Conservation (phyloP, 164 flowering plant genomes). For the Vitis riparia region DNA sequence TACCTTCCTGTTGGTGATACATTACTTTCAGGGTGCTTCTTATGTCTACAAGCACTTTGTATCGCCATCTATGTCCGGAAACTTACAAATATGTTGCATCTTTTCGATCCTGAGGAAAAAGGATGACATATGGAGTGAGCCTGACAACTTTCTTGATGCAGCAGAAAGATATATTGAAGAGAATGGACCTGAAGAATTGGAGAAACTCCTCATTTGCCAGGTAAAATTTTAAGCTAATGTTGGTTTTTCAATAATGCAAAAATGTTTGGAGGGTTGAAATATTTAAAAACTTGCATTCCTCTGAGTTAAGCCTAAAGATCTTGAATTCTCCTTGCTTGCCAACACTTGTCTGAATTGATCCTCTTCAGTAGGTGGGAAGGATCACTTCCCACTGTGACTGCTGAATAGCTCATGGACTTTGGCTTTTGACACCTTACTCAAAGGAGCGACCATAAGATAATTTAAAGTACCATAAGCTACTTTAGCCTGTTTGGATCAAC, state of each 20-base stretch:
- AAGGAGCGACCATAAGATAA: too few species aligned
- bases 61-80: conserved; percentile 8
- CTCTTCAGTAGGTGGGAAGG: too few species aligned
- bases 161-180: conserved; percentile 5
- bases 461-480: too few species aligned
- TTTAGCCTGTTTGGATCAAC: too few species aligned
- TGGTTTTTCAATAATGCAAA: background rate
- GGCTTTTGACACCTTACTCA: too few species aligned
- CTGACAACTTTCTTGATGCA: conserved; percentile 6
- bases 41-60: conserved; percentile 23
- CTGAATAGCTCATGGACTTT: too few species aligned
- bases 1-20: conserved; percentile 23
- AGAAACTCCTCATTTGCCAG: conserved; percentile 13
- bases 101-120: conserved; percentile 2
- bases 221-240: conserved; percentile 8
- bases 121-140: background rate
- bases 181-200: conserved; percentile 13
- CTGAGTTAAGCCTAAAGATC: background rate
- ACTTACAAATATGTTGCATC: background rate
- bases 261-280: background rate
- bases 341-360: background rate
- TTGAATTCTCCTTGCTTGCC: background rate
- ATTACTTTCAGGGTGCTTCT: conserved; percentile 28
- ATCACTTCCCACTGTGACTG: too few species aligned
- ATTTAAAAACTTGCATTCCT: background rate